Base-by-base conservation (phyloP, 202 grass and related monocot species). In the Cymbopogon flexuosus region DNA sequence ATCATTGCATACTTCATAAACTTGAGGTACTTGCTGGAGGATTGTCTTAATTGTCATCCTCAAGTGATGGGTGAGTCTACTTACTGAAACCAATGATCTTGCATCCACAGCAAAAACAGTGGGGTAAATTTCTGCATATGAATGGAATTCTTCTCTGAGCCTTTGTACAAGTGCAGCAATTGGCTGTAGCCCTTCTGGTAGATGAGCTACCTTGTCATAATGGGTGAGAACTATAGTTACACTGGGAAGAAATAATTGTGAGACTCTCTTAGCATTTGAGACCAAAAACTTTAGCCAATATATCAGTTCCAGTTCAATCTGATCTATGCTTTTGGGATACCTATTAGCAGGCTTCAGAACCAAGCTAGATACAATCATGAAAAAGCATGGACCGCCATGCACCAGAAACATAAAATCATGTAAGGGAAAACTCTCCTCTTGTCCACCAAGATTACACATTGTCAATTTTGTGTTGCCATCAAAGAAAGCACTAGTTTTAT, bases 61-160 rank as follows among this genome's bases (percentile, higher is more conserved):
- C 81, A 98, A 30, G 75, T 95, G 90, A 36, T 86, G 90, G 66
- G 80, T 78, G 16, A 98, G 83, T 85, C 78, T 98, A 60, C 88
- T 98, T 79, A 95, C 88, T 8, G 90, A 94, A 69, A 86, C 77
- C 29, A 82, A 80, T 19, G 96, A 95, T 91, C 96, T 95, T 68
- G 92, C 91, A 82, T 98, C 96, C 19, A 98, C 85, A 0, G 85
- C 85, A 66, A 98, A 98, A 81, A 95, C 88, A 68, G 92, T 98
- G 39, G 96, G 88, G 67, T 91, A 93, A 78, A 98, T 87, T 79
- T 98, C 90, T 22, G 91, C 83, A 85, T 93, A 89, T 51, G 82
- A 75, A 68, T 68, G 85, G 70, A 98, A 98, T 58, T 94, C 85
- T 89, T 94, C 88, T 89, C 82, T 89, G 43, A 98, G 86, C 65